Percentiles rank a stretch among this genome's conserved stretches.
phyloP scores from a whole-genome alignment of 2,329 filamentous ascomycete genomes.

The Fusarium sterilihyphosum region DNA sequence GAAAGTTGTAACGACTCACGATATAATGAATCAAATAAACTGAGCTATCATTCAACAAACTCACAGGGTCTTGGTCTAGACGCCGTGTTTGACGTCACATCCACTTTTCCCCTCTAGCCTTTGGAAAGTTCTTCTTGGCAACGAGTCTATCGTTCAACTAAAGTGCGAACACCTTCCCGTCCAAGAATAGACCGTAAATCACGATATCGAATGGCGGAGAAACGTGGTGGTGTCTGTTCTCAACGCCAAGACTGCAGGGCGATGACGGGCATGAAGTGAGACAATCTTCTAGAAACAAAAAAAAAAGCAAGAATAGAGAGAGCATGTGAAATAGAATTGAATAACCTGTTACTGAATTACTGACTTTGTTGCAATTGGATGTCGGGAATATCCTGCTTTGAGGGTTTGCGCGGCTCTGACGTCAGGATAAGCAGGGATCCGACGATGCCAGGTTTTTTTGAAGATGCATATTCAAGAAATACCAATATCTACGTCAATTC shows the following conservation, averaged over 20 bases:
- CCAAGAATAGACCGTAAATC: neutral
- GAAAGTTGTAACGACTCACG: conserved; percentile 38
- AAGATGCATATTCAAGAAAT: conserved; percentile 18
- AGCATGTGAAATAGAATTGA: neutral
- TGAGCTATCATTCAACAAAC: neutral
- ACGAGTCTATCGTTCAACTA: conserved; percentile 7
- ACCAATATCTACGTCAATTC: conserved; percentile 28
- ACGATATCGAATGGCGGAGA: neutral
- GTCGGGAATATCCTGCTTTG: conserved; percentile 14
- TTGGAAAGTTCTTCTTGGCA: conserved; percentile 12
- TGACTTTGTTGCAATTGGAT: conserved; percentile 8
- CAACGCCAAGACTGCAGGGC: neutral
- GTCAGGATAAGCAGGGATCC: conserved; percentile 41
- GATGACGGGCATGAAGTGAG: neutral
- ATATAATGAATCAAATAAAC: conserved; percentile 28
- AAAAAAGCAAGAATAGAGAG: neutral
- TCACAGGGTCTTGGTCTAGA: neutral
- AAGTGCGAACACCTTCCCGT: conserved; percentile 12
- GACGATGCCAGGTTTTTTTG: conserved; percentile 41
- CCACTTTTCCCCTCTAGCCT: neutral
- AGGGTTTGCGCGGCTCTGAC: conserved; percentile 39
- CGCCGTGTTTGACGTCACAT: conserved; percentile 38
- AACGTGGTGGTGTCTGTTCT: conserved; percentile 30
- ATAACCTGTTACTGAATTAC: neutral
- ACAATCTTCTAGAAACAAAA: neutral